Evolutionary conservation across 2,329 filamentous ascomycete species (phyloP).

Genomic region (Clarireedia homoeocarpa): DNA sequence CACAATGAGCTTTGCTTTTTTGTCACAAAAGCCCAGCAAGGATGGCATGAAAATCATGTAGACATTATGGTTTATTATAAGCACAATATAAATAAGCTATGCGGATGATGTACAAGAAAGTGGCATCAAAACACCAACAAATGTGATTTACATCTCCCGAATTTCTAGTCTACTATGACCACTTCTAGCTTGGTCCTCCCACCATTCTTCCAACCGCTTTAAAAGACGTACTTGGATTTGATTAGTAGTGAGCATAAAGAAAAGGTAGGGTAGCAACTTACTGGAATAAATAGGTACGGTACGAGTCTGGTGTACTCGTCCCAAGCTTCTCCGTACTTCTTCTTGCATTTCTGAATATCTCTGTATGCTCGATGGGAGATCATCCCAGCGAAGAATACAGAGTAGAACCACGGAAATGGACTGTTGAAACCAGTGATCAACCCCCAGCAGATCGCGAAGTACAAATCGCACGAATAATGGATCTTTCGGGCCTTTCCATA

Average conservation of each 20-base stretch:
- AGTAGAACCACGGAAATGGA: conserved; percentile 87
- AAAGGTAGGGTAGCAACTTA: conserved; percentile 27
- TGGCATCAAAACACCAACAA: not conserved
- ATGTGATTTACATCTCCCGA: not conserved
- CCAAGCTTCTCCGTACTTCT: conserved; percentile 79
- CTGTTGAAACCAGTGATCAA: conserved; percentile 74
- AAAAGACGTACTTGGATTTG: not conserved
- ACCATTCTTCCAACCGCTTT: not conserved
- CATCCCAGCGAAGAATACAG: conserved; percentile 72
- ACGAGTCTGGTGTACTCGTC: conserved; percentile 70
- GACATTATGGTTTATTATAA: not conserved
- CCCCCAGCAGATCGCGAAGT: conserved; percentile 71
- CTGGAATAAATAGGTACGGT: conserved; percentile 78
- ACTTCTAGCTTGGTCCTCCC: not conserved
- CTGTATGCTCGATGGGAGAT: conserved; percentile 70
- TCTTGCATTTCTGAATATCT: conserved; percentile 67
- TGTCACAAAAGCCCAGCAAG: too few species aligned
- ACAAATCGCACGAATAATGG: conserved; percentile 75
- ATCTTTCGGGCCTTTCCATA: conserved; percentile 73
- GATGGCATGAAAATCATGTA: too few species aligned
- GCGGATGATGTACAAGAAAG: not conserved
- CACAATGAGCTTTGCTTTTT: too few species aligned
- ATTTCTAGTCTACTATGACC: not conserved
- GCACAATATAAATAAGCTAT: not conserved
- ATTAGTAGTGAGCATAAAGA: not conserved